A percentile compares a stretch with the other conserved stretches of the same genome.
phyloP scores from a whole-genome alignment of 163 green algal genomes.

The Picocystis sp. region DNA sequence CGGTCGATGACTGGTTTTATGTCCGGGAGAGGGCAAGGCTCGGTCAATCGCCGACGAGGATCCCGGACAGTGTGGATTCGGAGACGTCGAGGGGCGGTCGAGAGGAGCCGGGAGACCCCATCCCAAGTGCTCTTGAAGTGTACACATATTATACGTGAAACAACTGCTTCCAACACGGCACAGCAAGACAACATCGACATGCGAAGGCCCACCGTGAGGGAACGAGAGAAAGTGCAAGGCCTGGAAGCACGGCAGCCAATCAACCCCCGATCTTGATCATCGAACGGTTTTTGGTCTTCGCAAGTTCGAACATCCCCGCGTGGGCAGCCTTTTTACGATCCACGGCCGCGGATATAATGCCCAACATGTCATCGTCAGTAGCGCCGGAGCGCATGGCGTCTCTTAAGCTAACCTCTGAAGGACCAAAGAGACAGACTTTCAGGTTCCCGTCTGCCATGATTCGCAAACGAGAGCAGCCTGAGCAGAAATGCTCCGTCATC shows the following conservation, averaged over 20 bases:
- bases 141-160: no score
- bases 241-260: constrained; percentile 3
- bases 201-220: no score
- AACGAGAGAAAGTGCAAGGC: no score
- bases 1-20: no score
- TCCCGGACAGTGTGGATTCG: no score
- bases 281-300: constrained; percentile 60
- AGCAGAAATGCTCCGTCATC: constrained; percentile 94
- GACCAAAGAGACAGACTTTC: constrained; percentile 83
- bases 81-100: no score
- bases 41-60: no score
- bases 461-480: constrained; percentile 50
- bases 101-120: no score
- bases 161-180: no score
- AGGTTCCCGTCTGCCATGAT: constrained; percentile 94
- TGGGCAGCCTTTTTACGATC: constrained; percentile 77
- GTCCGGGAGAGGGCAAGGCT: no score
- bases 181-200: no score
- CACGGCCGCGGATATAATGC: constrained; percentile 70
- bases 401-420: constrained; percentile 39
- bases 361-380: constrained; percentile 54
- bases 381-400: constrained; percentile 75
- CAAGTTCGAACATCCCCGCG: constrained; percentile 84
- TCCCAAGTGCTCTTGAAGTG: no score
- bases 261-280: constrained; percentile 97